phyloP scores from a whole-genome alignment of 805 yeast species.

The Metschnikowia hibisci region DNA sequence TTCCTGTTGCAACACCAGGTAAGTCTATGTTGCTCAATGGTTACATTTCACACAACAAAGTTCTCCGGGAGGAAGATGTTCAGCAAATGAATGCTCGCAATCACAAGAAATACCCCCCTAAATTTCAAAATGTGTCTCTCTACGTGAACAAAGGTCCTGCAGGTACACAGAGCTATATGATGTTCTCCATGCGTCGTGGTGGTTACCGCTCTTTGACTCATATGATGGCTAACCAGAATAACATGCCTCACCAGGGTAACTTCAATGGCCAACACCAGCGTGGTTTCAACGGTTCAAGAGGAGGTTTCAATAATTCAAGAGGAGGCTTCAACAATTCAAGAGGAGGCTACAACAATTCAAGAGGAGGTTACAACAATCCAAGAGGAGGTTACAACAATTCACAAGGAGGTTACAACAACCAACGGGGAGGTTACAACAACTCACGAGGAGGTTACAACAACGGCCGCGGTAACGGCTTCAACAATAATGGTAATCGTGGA shows the following conservation, averaged over 20 bases:
- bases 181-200: conserved; percentile 34
- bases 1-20: conserved; percentile 58
- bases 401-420: neutral
- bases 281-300: conserved; percentile 5
- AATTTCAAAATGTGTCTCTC: conserved; percentile 19
- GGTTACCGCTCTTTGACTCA: conserved; percentile 32
- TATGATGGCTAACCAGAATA: conserved; percentile 8
- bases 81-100: too few relatives aligned
- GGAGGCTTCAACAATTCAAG: too few relatives aligned
- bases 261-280: conserved; percentile 7
- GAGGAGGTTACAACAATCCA: too few relatives aligned
- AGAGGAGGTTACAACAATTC: conserved; percentile 4
- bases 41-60: conserved; percentile 56
- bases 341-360: conserved; percentile 3
- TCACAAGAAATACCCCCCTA: conserved; percentile 12
- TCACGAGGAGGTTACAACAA: conserved; percentile 4
- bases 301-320: too few relatives aligned
- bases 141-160: conserved; percentile 41
- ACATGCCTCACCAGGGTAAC: conserved; percentile 17
- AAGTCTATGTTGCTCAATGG: conserved; percentile 87
- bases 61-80: conserved; percentile 61
- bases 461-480: neutral
- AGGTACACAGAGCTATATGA: conserved; percentile 29
- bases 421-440: conserved; percentile 4
- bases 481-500: neutral